Conservation (phyloP, 169 alveolate genomes). For the Plasmodium gallinaceum region DNA sequence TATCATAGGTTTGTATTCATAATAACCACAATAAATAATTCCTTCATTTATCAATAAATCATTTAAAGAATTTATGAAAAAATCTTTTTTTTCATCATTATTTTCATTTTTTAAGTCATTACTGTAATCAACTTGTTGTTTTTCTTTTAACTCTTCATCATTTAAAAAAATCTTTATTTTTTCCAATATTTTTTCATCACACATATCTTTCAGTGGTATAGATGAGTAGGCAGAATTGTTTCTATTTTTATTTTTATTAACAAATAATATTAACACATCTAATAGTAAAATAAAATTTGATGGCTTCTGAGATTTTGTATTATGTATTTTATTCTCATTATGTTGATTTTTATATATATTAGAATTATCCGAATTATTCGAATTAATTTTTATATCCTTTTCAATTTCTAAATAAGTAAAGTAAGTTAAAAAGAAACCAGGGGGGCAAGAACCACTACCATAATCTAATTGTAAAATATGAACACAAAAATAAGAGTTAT, state of each 20-base stretch:
- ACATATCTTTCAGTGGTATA: constrained; percentile 17
- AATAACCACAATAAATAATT: constrained; percentile 60
- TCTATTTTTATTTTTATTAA: constrained; percentile 24
- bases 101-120: not conserved
- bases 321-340: constrained; percentile 5
- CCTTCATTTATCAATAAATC: constrained; percentile 59
- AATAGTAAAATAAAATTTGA: constrained; percentile 31
- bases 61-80: constrained; percentile 29
- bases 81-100: not conserved
- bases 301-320: constrained; percentile 23
- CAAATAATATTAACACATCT: constrained; percentile 48
- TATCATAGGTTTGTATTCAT: constrained; percentile 60
- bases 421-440: constrained; percentile 51
- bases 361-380: not conserved
- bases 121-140: not conserved
- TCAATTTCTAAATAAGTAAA: constrained; percentile 55
- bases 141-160: not conserved
- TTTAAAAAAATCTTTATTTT: constrained; percentile 9
- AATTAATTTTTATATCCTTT: not conserved
- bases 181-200: constrained; percentile 16
- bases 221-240: constrained; percentile 4
- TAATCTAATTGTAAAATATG: constrained; percentile 66
- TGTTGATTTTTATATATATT: not conserved
- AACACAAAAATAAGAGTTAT: constrained; percentile 3
- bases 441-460: constrained; percentile 64